Conservation (phyloP, 106 monocot species). For the Acanthochlamys bracteata region DNA sequence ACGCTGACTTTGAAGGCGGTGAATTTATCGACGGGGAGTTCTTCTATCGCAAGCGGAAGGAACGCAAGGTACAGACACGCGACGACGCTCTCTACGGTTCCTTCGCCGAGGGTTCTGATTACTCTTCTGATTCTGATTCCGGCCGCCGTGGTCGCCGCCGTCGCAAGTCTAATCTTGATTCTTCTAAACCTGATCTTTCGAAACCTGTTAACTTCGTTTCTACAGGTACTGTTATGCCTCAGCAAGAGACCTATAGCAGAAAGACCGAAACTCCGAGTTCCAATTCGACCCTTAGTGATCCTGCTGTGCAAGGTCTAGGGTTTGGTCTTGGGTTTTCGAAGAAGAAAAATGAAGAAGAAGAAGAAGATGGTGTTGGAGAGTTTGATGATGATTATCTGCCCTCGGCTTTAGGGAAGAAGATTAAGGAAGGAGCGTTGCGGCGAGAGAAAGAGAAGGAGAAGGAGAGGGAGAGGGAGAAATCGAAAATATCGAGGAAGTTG, state of each 20-base stretch:
- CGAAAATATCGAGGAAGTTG: conserved; percentile 16
- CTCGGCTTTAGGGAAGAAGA: conserved; percentile 57
- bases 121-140: conserved; percentile 19
- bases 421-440: conserved; percentile 50
- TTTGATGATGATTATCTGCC: conserved; percentile 28
- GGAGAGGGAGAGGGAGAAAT: conserved; percentile 24
- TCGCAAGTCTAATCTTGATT: conserved; percentile 20
- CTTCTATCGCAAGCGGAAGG: conserved; percentile 38
- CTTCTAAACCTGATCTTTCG: conserved; percentile 42
- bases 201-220: conserved; percentile 83
- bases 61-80: conserved; percentile 34
- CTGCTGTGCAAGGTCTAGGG: conserved; percentile 20
- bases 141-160: conserved; percentile 17
- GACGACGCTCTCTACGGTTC: conserved; percentile 57
- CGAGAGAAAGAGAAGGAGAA: conserved; percentile 21
- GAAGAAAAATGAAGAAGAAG: conserved; percentile 11
- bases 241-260: conserved; percentile 31
- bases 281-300: not conserved
- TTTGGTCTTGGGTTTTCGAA: conserved; percentile 30
- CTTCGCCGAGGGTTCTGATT: conserved; percentile 36
- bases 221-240: conserved; percentile 56
- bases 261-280: not conserved
- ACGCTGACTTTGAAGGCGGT: conserved; percentile 53
- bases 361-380: conserved; percentile 13
- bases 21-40: conserved; percentile 51